Base-by-base conservation (phyloP, 768 basidiomycete species). In the Kwoniella europaea region DNA sequence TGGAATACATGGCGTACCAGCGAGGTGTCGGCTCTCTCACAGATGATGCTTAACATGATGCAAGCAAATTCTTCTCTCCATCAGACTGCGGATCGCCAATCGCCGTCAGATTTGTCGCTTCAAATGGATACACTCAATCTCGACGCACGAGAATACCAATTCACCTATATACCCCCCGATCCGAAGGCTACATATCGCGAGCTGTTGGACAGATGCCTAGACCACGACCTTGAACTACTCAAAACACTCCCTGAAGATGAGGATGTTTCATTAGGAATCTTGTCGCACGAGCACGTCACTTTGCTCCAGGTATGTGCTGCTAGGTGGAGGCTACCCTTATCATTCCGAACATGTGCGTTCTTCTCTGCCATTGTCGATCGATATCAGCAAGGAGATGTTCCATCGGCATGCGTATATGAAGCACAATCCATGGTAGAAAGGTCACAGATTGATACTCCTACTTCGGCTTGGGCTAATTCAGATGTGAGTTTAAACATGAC, bases 371-470 rank as follows among this genome's bases (percentile, higher is more conserved):
- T 98, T 63, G 91, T 89, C 72, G 89, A 91, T 61, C 90, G 94
- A 80, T 97, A 91, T 79, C 92, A 94, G 84, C 88, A 91, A 43
- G 90, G 91, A 72, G 90, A 94, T 72, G 92, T 98, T 5, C 97
- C 97, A 1, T 85, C 96, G 79, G 96, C 96, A 78, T 98, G 97
- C 82, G 89, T 98, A 63, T 91, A 91, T 0, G 97, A 98, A 83
- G 96, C 92, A 12, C 83, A 97, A 58, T 87, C 89, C 56, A 89
- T 88, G 67, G 87, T 96, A 20, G 84, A 86, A 20, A 91, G 91
- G 79, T 88, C 90, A 10, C 86, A 90, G 76, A 86, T 88, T 44
- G 93, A 95, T 71, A 87, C 87, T 42, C 88, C 90, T 9, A 79
- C 92, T 1, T 88, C 90, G 20, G 86, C 88, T 55, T 98, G 97